These are phyloP conservation scores for Trypanosoma conorhini DNA, from an alignment of 208 protist genomes.

Conservation along the genomic window DNA sequence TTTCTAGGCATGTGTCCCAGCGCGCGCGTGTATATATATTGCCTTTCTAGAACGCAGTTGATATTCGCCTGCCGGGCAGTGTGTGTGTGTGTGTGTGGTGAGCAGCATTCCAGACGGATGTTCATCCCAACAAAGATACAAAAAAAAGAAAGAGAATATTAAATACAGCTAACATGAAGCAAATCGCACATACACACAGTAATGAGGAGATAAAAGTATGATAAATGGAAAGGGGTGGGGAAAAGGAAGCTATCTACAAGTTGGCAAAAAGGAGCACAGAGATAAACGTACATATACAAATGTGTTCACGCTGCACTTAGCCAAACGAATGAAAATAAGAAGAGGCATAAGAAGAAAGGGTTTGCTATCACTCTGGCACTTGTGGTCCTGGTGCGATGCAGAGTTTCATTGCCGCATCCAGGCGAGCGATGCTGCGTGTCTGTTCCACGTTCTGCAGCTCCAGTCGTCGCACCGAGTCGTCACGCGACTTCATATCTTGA, in stretches of 20 bases:
- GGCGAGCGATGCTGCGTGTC: slow-evolving; percentile 74
- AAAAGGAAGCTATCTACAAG: not conserved
- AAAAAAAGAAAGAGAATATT: not conserved
- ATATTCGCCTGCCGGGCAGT: not conserved
- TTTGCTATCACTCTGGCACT: slow-evolving; percentile 18
- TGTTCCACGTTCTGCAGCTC: slow-evolving; percentile 91
- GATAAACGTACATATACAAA: not conserved
- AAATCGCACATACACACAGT: not conserved
- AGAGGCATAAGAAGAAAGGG: not conserved
- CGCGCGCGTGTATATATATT: slow-evolving; percentile 8
- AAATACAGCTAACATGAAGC: not conserved
- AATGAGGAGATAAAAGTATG: not conserved
- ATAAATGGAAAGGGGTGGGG: not conserved
- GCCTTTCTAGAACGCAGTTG: not conserved
- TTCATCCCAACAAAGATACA: not conserved
- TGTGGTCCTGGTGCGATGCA: slow-evolving; percentile 51
- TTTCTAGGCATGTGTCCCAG: slow-evolving; percentile 25
- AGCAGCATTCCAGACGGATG: not conserved
- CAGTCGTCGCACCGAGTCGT: slow-evolving; percentile 71
- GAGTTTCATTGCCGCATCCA: slow-evolving; percentile 82
- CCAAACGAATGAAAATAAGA: not conserved
- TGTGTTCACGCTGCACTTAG: not conserved
- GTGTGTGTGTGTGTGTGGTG: not conserved
- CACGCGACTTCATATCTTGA: slow-evolving; percentile 62
- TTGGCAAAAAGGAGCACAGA: not conserved